phyloP scores from a whole-genome alignment of 352 stramenopile species.

The Aphanomyces invadans region DNA sequence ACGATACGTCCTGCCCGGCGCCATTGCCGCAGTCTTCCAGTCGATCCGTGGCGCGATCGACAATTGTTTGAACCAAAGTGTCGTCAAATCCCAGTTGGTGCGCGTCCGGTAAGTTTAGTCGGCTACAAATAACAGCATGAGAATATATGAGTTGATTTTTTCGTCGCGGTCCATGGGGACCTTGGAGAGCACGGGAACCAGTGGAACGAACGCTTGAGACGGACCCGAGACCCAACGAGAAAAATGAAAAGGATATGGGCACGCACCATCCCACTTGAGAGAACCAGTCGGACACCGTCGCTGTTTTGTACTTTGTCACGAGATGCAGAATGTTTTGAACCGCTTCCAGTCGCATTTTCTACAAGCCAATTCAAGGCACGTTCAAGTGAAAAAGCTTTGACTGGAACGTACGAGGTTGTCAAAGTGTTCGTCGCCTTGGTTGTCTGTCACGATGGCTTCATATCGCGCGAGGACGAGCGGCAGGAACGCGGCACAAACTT shows the following conservation, averaged over 20 bases:
- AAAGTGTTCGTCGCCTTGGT: slow-evolving; percentile 60
- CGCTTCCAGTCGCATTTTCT: slow-evolving; percentile 33
- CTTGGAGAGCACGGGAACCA: no score
- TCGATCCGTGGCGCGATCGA: slow-evolving; percentile 43
- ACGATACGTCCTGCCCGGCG: slow-evolving; percentile 25
- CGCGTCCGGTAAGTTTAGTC: slow-evolving; percentile 48
- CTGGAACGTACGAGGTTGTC: slow-evolving; percentile 37
- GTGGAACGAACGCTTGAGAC: no score
- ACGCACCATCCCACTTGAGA: slow-evolving; percentile 39
- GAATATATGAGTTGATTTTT: no score
- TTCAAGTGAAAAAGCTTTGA: no score
- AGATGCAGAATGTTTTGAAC: slow-evolving; percentile 41
- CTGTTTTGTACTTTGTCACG: slow-evolving; percentile 47
- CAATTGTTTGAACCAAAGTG: slow-evolving; percentile 40
- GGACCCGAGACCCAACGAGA: no score
- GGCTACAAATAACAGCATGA: no score
- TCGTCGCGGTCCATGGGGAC: no score
- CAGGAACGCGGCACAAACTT: slow-evolving; percentile 50
- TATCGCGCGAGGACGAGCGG: slow-evolving; percentile 67
- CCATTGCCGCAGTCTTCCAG: slow-evolving; percentile 40
- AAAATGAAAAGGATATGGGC: no score
- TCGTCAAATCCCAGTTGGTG: slow-evolving; percentile 53
- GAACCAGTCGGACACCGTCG: slow-evolving; percentile 45
- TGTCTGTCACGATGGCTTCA: slow-evolving; percentile 40
- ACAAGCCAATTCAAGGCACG: not conserved